Evolutionary conservation across 2,329 filamentous ascomycete species (phyloP).

Genomic region (Penicillium concentricum): DNA sequence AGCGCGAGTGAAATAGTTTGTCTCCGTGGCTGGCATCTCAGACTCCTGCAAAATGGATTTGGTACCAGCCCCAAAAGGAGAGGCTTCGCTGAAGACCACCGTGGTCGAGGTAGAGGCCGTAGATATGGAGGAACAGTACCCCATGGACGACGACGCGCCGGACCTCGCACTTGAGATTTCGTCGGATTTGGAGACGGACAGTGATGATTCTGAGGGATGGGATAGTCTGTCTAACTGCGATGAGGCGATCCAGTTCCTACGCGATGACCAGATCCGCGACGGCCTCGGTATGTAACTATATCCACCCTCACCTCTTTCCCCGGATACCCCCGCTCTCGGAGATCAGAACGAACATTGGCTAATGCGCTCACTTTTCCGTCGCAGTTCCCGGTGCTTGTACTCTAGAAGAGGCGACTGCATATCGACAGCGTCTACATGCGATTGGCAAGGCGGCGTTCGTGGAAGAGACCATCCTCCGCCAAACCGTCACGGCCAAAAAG

Average conservation of each 20-base stretch:
- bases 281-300: constrained; percentile 46
- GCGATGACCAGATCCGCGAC: constrained; percentile 51
- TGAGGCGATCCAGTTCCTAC: constrained; percentile 60
- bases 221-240: constrained; percentile 65
- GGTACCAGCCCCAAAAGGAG: constrained; percentile 35
- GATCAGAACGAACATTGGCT: constrained; percentile 16
- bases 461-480: constrained; percentile 66
- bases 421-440: constrained; percentile 69
- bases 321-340: constrained; percentile 22
- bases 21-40: constrained; percentile 35
- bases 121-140: constrained; percentile 21
- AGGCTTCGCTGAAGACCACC: constrained; percentile 35
- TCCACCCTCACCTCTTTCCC: constrained; percentile 15
- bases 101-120: constrained; percentile 39
- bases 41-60: constrained; percentile 40
- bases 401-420: constrained; percentile 65
- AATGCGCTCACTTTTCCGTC: constrained; percentile 6
- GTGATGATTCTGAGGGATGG: constrained; percentile 50
- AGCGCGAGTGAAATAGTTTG: constrained; percentile 23
- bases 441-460: constrained; percentile 79
- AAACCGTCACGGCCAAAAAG: constrained; percentile 73
- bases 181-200: constrained; percentile 37
- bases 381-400: constrained; percentile 59
- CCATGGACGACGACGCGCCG: constrained; percentile 26
- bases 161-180: constrained; percentile 31